Evolutionary conservation across 495 filamentous ascomycete species (phyloP).

Genomic region (Tuber aestivum): DNA sequence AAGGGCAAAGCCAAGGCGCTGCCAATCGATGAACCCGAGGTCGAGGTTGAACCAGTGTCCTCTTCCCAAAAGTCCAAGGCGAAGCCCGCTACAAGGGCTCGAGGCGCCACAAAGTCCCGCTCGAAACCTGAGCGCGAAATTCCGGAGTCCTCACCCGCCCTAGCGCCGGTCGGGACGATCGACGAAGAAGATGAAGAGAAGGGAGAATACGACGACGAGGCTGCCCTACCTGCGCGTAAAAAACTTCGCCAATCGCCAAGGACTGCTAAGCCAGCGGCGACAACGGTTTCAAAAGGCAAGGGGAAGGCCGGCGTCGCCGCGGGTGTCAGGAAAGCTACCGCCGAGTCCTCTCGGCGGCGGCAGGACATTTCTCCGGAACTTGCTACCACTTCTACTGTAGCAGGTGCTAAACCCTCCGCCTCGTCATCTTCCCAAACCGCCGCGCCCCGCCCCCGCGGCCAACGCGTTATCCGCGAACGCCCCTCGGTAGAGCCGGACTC

Average conservation of each 20-base stretch:
- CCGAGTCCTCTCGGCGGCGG: background rate
- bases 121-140: background rate
- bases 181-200: conserved; percentile 26
- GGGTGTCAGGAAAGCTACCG: conserved; percentile 11
- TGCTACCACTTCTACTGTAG: background rate
- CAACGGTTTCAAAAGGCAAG: conserved; percentile 26
- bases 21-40: conserved; percentile 30
- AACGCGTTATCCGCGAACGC: conserved; percentile 28
- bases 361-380: background rate
- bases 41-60: conserved; percentile 35
- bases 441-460: conserved; percentile 12
- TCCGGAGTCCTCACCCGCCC: conserved; percentile 3
- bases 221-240: conserved; percentile 15
- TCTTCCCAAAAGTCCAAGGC: conserved; percentile 21
- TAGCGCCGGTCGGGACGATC: conserved; percentile 5
- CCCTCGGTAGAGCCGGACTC: conserved; percentile 42
- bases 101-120: conserved; percentile 6
- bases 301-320: conserved; percentile 40
- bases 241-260: conserved; percentile 15
- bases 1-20: conserved; percentile 35
- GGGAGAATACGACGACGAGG: conserved; percentile 15
- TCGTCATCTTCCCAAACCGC: conserved; percentile 12
- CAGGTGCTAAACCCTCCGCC: background rate
- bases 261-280: conserved; percentile 15
- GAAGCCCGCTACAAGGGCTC: conserved; percentile 20